Conservation (phyloP, 2,329 filamentous ascomycete genomes). For the Sporothrix phasma region DNA sequence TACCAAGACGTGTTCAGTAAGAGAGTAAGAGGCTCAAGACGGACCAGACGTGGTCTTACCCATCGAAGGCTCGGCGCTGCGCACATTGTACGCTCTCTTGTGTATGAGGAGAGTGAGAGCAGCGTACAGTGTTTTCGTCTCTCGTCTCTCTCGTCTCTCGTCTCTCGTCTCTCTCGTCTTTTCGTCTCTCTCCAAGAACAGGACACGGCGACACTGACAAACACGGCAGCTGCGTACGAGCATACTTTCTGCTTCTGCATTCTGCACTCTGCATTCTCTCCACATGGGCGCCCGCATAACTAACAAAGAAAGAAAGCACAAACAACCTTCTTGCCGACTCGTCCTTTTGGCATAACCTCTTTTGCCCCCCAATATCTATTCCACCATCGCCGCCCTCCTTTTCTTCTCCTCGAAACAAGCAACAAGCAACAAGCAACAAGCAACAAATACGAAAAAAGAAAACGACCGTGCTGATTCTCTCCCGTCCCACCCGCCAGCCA, state of each 20-base stretch:
- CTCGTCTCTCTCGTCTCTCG: no score
- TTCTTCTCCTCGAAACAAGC: background rate
- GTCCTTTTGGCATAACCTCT: background rate
- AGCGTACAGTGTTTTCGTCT: no score
- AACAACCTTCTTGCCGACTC: background rate
- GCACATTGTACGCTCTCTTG: background rate
- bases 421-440: background rate
- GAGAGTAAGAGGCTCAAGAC: background rate
- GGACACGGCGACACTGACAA: background rate
- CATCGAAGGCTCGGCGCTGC: background rate
- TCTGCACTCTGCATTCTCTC: no score
- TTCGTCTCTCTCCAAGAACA: background rate
- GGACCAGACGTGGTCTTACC: no score
- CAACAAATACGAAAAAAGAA: background rate
- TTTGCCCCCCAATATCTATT: background rate
- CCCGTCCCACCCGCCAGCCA: background rate
- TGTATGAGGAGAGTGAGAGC: no score
- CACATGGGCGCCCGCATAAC: background rate
- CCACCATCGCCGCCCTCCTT: background rate
- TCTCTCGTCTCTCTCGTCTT: background rate
- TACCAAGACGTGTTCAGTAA: background rate
- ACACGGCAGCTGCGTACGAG: constrained; percentile 4
- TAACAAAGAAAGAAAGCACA: constrained; percentile 5
- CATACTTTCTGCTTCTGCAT: background rate
- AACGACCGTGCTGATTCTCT: background rate